phyloP scores from a whole-genome alignment of 2,329 filamentous ascomycete species.

The Hortaea werneckii region DNA sequence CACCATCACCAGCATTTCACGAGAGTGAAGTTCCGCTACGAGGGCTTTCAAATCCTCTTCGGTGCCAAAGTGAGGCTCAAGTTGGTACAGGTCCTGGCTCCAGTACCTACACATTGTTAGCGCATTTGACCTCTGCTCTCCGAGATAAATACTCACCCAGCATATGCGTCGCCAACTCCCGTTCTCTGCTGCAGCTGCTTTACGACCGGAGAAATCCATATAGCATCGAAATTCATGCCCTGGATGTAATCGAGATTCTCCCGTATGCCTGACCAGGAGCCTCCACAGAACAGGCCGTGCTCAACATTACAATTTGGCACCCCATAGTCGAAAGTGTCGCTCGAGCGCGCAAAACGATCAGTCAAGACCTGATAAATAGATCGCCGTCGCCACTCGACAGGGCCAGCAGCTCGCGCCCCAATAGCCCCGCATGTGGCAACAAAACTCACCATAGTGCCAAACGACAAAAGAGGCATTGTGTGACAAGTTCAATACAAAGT shows the following conservation, averaged over 20 bases:
- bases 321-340: slow-evolving; percentile 12
- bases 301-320: slow-evolving; percentile 15
- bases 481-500: too few species aligned
- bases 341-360: slow-evolving; percentile 26
- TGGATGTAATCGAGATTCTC: slow-evolving; percentile 35
- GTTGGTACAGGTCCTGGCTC: slow-evolving; percentile 38
- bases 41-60: slow-evolving; percentile 49
- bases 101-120: background rate
- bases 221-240: slow-evolving; percentile 32
- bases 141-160: slow-evolving; percentile 29
- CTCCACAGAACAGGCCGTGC: slow-evolving; percentile 25
- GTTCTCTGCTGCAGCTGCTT: slow-evolving; percentile 33
- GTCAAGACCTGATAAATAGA: slow-evolving; percentile 33
- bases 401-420: slow-evolving; percentile 17
- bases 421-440: too few species aligned
- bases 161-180: slow-evolving; percentile 35
- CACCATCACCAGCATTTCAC: slow-evolving; percentile 51
- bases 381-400: slow-evolving; percentile 28
- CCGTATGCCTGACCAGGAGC: slow-evolving; percentile 34
- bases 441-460: too few species aligned
- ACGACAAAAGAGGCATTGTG: too few species aligned
- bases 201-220: slow-evolving; percentile 41
- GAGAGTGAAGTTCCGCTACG: slow-evolving; percentile 44
- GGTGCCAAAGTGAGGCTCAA: slow-evolving; percentile 52
- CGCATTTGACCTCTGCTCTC: background rate